phyloP scores from a whole-genome alignment of 1,139 yeast genomes.

The Wickerhamiella infanticola region DNA sequence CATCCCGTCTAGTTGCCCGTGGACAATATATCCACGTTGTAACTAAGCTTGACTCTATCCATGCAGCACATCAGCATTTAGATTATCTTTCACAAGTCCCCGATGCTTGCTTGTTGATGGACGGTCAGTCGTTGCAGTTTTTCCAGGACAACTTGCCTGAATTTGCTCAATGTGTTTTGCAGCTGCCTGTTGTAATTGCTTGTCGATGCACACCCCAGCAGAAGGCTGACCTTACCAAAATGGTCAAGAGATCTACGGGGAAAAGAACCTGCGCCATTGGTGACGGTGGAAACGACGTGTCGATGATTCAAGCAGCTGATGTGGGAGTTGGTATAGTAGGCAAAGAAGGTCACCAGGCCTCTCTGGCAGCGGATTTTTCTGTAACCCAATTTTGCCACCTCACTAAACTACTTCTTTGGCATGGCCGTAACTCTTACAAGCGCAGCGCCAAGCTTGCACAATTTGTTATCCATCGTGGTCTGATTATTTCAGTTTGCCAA shows the following conservation, averaged over 20 bases:
- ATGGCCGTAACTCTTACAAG: constrained; percentile 92
- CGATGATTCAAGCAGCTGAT: constrained; percentile 98
- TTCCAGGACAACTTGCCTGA: constrained; percentile 53
- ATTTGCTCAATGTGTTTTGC: constrained; percentile 61
- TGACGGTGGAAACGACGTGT: constrained; percentile 98
- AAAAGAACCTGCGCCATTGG: constrained; percentile 95
- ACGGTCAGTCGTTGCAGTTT: constrained; percentile 76
- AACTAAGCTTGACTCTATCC: constrained; percentile 37
- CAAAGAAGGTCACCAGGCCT: constrained; percentile 95
- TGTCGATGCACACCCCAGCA: constrained; percentile 99
- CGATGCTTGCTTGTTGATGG: constrained; percentile 74
- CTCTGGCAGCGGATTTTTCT: constrained; percentile 92
- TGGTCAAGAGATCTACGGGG: constrained; percentile 64
- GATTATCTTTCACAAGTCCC: constrained; percentile 51
- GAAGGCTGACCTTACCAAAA: constrained; percentile 83
- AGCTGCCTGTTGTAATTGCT: constrained; percentile 84
- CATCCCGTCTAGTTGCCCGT: constrained; percentile 79
- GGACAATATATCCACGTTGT: constrained; percentile 89
- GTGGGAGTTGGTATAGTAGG: constrained; percentile 99
- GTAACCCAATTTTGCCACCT: constrained; percentile 83
- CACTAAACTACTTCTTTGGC: constrained; percentile 84
- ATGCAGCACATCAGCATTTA: constrained; percentile 40
- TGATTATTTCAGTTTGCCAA: constrained; percentile 90
- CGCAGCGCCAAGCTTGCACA: constrained; percentile 90
- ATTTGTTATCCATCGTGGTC: constrained; percentile 91